These are phyloP conservation scores for Leptomonas pyrrhocoris DNA, from an alignment of 208 protist species.

Conservation along the genomic window DNA sequence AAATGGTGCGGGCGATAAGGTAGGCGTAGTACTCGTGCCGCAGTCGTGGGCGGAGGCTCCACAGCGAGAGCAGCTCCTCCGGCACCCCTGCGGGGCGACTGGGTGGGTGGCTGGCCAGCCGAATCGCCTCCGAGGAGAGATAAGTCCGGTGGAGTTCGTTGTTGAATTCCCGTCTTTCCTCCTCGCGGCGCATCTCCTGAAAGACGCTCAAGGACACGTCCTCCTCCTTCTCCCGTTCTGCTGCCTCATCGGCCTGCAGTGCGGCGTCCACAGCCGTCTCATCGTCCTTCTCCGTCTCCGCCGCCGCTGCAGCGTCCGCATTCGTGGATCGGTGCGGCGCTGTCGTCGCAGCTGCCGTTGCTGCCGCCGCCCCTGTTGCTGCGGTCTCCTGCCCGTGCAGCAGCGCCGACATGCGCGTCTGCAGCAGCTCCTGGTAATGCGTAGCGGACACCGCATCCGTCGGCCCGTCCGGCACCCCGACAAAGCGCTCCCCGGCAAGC, in stretches of 20 bases:
- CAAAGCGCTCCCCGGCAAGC: constrained; percentile 71
- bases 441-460: constrained; percentile 22
- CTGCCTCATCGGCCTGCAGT: constrained; percentile 17
- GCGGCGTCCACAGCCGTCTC: constrained; percentile 69
- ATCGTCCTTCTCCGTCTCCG: constrained; percentile 8
- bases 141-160: constrained; percentile 71
- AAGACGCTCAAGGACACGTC: constrained; percentile 85
- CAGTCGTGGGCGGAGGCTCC: constrained; percentile 73
- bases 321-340: background rate
- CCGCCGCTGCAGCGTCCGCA: background rate
- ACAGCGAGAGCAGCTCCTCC: constrained; percentile 78
- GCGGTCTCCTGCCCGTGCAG: constrained; percentile 8
- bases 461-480: constrained; percentile 34
- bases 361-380: background rate
- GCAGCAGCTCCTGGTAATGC: constrained; percentile 55
- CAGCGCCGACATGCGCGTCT: constrained; percentile 40
- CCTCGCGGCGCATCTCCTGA: constrained; percentile 88
- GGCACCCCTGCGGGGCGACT: constrained; percentile 57
- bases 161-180: constrained; percentile 76
- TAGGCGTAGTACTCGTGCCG: constrained; percentile 88
- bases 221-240: constrained; percentile 52
- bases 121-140: constrained; percentile 74
- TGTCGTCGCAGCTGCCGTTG: constrained; percentile 8
- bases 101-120: constrained; percentile 62
- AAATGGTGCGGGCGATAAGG: constrained; percentile 78